Percentiles rank a stretch among this genome's conserved stretches.
phyloP scores from a whole-genome alignment of 495 filamentous ascomycete genomes.

The Xylaria grammica region DNA sequence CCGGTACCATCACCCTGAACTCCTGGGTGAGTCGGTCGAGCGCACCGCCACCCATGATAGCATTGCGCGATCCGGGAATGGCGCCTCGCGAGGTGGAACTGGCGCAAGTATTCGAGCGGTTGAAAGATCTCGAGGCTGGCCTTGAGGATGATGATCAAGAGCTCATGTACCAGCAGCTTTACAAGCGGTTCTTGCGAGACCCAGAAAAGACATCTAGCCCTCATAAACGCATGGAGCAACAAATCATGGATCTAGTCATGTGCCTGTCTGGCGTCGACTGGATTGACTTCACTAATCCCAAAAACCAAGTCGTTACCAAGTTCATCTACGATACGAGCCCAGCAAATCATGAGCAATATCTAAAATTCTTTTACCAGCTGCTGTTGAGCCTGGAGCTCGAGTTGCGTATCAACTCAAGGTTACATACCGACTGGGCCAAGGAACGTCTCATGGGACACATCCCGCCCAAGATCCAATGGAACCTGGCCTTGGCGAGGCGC shows the following conservation, averaged over 20 bases:
- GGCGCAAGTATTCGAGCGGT: slow-evolving; percentile 56
- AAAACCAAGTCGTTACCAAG: slow-evolving; percentile 68
- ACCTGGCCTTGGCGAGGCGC: slow-evolving; percentile 67
- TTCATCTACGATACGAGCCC: slow-evolving; percentile 59
- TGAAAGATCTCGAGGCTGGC: slow-evolving; percentile 60
- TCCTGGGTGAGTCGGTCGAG: slow-evolving; percentile 60
- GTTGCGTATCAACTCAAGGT: slow-evolving; percentile 60
- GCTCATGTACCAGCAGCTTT: slow-evolving; percentile 59
- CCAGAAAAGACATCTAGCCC: slow-evolving; percentile 56
- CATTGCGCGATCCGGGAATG: slow-evolving; percentile 55
- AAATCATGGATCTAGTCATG: slow-evolving; percentile 70
- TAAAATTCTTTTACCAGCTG: slow-evolving; percentile 75
- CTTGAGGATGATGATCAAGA: slow-evolving; percentile 62
- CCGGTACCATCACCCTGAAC: slow-evolving; percentile 67
- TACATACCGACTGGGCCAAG: slow-evolving; percentile 59
- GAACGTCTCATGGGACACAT: slow-evolving; percentile 62
- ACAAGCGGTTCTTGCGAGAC: slow-evolving; percentile 56
- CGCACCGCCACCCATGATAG: slow-evolving; percentile 50
- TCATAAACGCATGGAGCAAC: slow-evolving; percentile 64
- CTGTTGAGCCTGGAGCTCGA: slow-evolving; percentile 72
- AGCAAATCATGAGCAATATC: slow-evolving; percentile 44
- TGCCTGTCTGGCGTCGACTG: slow-evolving; percentile 65
- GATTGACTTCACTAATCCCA: slow-evolving; percentile 69
- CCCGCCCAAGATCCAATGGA: slow-evolving; percentile 71
- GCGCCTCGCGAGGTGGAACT: slow-evolving; percentile 60